Evolutionary conservation across 768 basidiomycete species (phyloP).

Genomic region (Dioszegia hungarica): DNA sequence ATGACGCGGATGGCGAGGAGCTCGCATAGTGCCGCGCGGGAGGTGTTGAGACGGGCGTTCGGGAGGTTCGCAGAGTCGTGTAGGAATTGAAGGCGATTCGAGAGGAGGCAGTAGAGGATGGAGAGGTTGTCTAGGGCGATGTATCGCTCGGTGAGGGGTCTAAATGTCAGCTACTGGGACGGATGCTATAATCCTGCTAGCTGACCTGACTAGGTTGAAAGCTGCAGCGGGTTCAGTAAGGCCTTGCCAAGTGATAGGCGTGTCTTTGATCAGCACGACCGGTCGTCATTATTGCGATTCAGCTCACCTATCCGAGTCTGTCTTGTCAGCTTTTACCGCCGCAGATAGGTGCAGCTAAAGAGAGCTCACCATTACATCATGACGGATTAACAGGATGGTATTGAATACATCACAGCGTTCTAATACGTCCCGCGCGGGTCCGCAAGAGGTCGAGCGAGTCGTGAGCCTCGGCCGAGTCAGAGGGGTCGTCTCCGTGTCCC

Average conservation of each 20-base stretch:
- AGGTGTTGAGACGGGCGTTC: conserved; percentile 17
- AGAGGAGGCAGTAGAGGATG: conserved; percentile 13
- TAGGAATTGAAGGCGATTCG: conserved; percentile 17
- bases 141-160: conserved; percentile 11
- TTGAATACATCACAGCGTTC: conserved; percentile 13
- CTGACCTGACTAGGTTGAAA: not conserved
- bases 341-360: too few species aligned
- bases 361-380: conserved; percentile 11
- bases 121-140: conserved; percentile 12
- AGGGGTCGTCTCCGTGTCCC: conserved; percentile 8
- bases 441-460: not conserved
- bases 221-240: not conserved
- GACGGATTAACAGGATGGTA: conserved; percentile 8
- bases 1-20: conserved; percentile 26
- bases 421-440: conserved; percentile 7
- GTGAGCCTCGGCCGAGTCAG: conserved; percentile 3
- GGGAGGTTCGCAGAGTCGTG: conserved; percentile 14
- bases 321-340: not conserved
- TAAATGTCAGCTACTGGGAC: not conserved
- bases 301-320: not conserved
- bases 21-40: conserved; percentile 27
- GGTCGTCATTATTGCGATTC: not conserved
- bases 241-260: conserved; percentile 9
- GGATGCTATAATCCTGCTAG: not conserved
- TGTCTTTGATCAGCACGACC: not conserved